Evolutionary conservation across 441 rosid species (phyloP), one percentile per base, ranked within the genome.

Genomic region (Gossypium schwendimanii): DNA sequence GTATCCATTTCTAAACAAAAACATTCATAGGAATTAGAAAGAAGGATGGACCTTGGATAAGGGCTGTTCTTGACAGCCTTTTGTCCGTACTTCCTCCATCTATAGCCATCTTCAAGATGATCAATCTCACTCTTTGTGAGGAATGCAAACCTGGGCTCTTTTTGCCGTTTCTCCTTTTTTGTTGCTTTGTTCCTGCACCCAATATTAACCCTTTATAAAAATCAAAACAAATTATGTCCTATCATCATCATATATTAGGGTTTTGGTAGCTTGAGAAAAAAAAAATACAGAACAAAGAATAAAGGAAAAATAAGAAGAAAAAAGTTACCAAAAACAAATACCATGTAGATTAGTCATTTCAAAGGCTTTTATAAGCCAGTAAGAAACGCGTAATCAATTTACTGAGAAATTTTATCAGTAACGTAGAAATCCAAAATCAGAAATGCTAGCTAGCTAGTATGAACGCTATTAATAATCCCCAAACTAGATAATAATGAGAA

Each of bases 11-110:
- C 53, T 12, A 14, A 12, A 3, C 53, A 49, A 49, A 28, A 4
- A 20, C 44, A 53, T 10, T 11, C 15, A 59, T 59, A 36, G 59
- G 33, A 67, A 59, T 67, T 31, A 41, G 59, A 0, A 11, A 4
- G 26, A 41, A 10, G 2, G 63, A 26, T 14, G 9, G 11, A 94
- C 99, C 99, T 91, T 55, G 99, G 99, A 82, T 91, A 91, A 81
- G 98, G 94, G 81, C 98, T 94, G 67, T 94, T 92, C 83, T 92
- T 94, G 73, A 94, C 98, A 0, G 98, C 97, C 69, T 94, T 94
- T 78, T 94, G 98, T 39, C 98, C 98, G 66, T 94, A 94, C 70
- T 94, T 94, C 80, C 98, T 90, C 97, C 98, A 94, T 72, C 97
- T 84, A 70, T 92, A 94, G 18, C 98, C 99, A 69, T 94, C 99